phyloP scores from a whole-genome alignment of 169 alveolate species.

The Perkinsus marinus region DNA sequence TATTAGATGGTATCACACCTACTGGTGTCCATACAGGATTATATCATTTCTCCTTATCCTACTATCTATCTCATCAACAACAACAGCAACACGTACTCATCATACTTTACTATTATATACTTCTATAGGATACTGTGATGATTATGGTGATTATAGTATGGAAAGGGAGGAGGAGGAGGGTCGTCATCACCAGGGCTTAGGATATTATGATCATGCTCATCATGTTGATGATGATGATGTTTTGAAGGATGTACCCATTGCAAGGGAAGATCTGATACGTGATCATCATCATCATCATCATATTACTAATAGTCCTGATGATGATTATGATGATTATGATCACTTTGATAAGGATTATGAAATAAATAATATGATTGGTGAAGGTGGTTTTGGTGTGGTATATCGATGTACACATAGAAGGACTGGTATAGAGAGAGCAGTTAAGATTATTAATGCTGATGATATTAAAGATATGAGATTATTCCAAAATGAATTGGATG shows the following conservation, averaged over 20 bases:
- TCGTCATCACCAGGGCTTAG: too few species aligned
- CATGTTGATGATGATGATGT: neutral
- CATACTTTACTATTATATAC: neutral
- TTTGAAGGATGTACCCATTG: neutral
- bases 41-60: neutral
- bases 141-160: too few species aligned
- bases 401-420: slow-evolving; percentile 29
- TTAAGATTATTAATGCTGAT: slow-evolving; percentile 18
- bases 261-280: neutral
- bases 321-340: neutral
- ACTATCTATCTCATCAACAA: neutral
- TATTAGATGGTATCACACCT: too few species aligned
- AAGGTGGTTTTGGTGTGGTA: slow-evolving; percentile 46
- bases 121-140: neutral
- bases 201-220: neutral
- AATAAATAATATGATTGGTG: slow-evolving; percentile 13
- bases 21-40: neutral
- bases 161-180: neutral
- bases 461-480: neutral
- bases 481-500: neutral
- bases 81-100: too few species aligned
- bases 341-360: neutral
- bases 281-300: neutral
- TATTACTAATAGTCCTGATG: neutral
- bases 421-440: slow-evolving; percentile 45